Percentiles rank a stretch among this genome's conserved stretches.
These are phyloP conservation scores for Kuraishia capsulata DNA, from an alignment of 805 yeast species.

Conservation along the genomic window DNA sequence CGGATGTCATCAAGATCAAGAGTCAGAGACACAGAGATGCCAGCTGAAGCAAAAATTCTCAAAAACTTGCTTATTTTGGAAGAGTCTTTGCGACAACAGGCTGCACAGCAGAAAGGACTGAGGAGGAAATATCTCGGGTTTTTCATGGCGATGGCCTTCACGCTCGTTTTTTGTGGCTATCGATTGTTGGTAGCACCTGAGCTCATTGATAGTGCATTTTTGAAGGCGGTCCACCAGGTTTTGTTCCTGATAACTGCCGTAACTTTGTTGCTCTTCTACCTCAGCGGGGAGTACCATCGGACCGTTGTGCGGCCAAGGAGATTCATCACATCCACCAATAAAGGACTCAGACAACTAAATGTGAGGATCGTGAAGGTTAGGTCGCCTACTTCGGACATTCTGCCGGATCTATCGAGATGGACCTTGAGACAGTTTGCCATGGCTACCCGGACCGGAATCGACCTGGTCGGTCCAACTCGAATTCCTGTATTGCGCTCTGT, in stretches of 20 bases:
- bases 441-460: constrained; percentile 1
- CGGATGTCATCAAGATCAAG: constrained; percentile 3
- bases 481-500: neutral
- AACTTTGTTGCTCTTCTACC: constrained; percentile 66
- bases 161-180: constrained; percentile 25
- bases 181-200: constrained; percentile 19
- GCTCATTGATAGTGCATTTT: constrained; percentile 18
- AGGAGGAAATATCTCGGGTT: constrained; percentile 57
- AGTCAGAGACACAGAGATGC: constrained; percentile 1
- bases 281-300: constrained; percentile 84
- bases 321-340: constrained; percentile 76
- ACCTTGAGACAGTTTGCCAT: constrained; percentile 4
- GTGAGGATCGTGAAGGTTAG: constrained; percentile 62
- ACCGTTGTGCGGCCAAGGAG: constrained; percentile 77
- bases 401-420: constrained; percentile 4
- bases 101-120: constrained; percentile 56
- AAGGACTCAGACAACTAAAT: constrained; percentile 80
- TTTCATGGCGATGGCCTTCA: constrained; percentile 29
- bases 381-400: constrained; percentile 6
- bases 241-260: constrained; percentile 52
- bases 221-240: constrained; percentile 37
- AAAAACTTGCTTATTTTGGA: constrained; percentile 78
- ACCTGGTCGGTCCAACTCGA: neutral
- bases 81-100: constrained; percentile 78
- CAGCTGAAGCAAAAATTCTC: constrained; percentile 62